Base-by-base conservation (phyloP, 352 stramenopile genomes). In the Pythium phragmitis region DNA sequence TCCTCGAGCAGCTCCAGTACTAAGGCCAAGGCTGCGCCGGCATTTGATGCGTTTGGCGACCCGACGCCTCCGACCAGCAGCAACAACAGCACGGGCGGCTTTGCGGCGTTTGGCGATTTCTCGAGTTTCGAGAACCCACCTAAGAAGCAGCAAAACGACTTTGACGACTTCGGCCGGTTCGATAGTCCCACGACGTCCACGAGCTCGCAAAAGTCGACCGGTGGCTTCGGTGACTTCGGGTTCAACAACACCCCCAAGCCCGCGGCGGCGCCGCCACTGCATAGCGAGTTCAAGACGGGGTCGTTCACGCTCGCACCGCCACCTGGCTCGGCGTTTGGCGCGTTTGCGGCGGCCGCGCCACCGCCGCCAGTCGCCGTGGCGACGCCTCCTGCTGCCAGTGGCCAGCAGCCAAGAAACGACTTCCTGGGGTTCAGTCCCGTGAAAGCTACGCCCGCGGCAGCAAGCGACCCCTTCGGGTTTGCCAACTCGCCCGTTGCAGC, bases 281-380 rank as follows among this genome's bases (percentile, higher is more conserved):
- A 60, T 30, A 68, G 72, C 11, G 71, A 81, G 28, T 89, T 91
- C 57, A 67, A 70, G 39, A 68, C 46, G 54, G 68, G 67, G 0
- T 89, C 80, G 11, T 93, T 91, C 67, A 93, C 84, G 61, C 75
- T 93, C 42, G 76, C 80, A 3, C 82, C 79, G 34, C 85, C 83
- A 37, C 79, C 77, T 45, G 76, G 72, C 28, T 73, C 77, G 1
- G 72, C 67, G 39, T 87, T 88, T 51, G 70, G 72, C 34, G 70
- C 74, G 12, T 65, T 73, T 28, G 70, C 36, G 1, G 58, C 65
- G n/a, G 37, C 33, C 33, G 33, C 60, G 13, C 26, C 60, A 28
- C 26, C 60, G 21, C 34, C 70, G 16, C 34, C 36, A 7, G 34
- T 63, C 52, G 42, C 58, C 1, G 49, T 68, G 11, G 33, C 59